These are phyloP conservation scores for Pyrus hybrid DNA, from an alignment of 331 rosid genomes.

Conservation along the genomic window DNA sequence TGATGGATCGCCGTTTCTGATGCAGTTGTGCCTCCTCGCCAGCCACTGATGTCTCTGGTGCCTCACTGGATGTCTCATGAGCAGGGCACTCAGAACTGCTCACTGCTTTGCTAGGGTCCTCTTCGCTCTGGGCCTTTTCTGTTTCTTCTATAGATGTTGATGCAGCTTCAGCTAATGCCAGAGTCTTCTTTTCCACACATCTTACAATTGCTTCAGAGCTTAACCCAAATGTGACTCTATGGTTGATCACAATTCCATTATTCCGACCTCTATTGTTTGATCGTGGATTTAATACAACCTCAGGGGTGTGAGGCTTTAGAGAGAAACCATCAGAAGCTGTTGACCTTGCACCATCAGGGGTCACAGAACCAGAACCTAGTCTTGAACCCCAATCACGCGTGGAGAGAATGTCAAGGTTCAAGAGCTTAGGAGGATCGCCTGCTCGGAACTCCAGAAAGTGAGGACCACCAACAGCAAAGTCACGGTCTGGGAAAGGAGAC, in stretches of 20 bases:
- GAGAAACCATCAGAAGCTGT: slow-evolving; percentile 28
- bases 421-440: slow-evolving; percentile 53
- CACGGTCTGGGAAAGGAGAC: slow-evolving; percentile 68
- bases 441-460: slow-evolving; percentile 39
- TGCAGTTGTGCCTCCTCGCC: slow-evolving; percentile 23
- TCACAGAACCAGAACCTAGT: slow-evolving; percentile 55
- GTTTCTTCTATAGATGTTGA: slow-evolving; percentile 30
- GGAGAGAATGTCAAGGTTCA: slow-evolving; percentile 51
- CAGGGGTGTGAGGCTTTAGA: slow-evolving; percentile 34
- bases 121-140: slow-evolving; percentile 17
- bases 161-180: slow-evolving; percentile 36
- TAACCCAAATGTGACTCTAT: slow-evolving; percentile 57
- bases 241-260: slow-evolving; percentile 28
- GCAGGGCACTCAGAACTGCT: slow-evolving; percentile 13
- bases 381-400: slow-evolving; percentile 43
- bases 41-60: slow-evolving; percentile 14
- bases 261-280: slow-evolving; percentile 21
- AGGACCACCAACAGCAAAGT: slow-evolving; percentile 25
- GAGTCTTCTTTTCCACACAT: slow-evolving; percentile 43
- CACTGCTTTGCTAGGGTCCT: slow-evolving; percentile 9
- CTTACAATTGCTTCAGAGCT: slow-evolving; percentile 29
- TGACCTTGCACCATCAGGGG: slow-evolving; percentile 50
- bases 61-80: slow-evolving; percentile 30
- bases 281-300: slow-evolving; percentile 22
- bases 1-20: slow-evolving; percentile 43